Evolutionary conservation across 2,329 filamentous ascomycete genomes (phyloP).

Genomic region (Fusarium miscanthi): DNA sequence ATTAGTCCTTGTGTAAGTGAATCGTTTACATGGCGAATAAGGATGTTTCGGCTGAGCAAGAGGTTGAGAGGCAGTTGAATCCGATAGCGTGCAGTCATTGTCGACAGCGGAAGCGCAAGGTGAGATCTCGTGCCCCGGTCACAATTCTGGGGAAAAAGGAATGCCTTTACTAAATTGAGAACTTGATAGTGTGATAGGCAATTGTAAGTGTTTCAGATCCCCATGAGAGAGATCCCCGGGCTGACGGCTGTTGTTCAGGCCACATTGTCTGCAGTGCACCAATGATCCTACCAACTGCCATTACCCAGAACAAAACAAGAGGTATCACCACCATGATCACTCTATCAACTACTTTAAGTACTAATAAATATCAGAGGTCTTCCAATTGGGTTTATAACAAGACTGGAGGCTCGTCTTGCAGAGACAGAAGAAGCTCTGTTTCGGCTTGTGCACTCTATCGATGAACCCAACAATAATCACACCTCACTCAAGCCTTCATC

Average conservation of each 20-base stretch:
- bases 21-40: conserved; percentile 30
- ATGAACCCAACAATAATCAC: neutral
- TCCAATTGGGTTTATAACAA: conserved; percentile 54
- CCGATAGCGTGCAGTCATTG: conserved; percentile 50
- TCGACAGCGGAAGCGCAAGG: conserved; percentile 50
- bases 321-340: conserved; percentile 21
- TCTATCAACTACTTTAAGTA: neutral
- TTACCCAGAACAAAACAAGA: conserved; percentile 51
- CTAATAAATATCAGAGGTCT: conserved; percentile 44
- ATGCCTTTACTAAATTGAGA: neutral
- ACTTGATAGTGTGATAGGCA: conserved; percentile 35
- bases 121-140: conserved; percentile 13
- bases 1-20: conserved; percentile 4
- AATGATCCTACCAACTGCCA: conserved; percentile 47
- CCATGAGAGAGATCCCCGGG: accelerated
- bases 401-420: conserved; percentile 52
- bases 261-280: conserved; percentile 47
- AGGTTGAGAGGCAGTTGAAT: conserved; percentile 36
- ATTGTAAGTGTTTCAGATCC: conserved; percentile 14
- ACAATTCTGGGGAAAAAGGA: too few species aligned
- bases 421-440: conserved; percentile 48
- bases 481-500: conserved; percentile 10
- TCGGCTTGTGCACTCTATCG: conserved; percentile 33
- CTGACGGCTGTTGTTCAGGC: conserved; percentile 20
- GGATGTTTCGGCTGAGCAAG: conserved; percentile 6